Evolutionary conservation across 495 filamentous ascomycete genomes (phyloP).

Genomic region (Podospora australis): DNA sequence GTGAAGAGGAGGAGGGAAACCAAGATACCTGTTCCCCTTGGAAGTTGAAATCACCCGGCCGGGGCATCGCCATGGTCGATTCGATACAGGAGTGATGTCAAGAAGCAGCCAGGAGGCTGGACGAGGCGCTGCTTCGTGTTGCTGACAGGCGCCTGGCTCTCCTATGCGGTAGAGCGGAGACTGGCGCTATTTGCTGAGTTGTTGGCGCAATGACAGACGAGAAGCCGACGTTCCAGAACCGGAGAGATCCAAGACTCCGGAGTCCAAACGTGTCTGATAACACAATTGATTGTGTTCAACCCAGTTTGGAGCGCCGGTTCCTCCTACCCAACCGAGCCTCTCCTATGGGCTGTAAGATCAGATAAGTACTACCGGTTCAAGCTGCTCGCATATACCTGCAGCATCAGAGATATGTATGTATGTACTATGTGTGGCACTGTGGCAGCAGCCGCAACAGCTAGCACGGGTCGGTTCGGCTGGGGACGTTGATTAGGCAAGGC

Average conservation of each 20-base stretch:
- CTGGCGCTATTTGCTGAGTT: too few species aligned
- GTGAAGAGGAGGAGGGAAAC: constrained; percentile 1
- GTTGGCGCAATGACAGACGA: background rate
- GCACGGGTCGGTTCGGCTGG: constrained; percentile 5
- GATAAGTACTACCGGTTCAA: too few species aligned
- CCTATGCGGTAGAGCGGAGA: too few species aligned
- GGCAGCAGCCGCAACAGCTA: background rate
- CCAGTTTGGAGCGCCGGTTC: background rate
- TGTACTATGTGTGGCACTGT: too few species aligned
- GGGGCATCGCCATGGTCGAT: constrained; percentile 22
- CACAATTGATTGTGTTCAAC: background rate
- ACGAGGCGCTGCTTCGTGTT: too few species aligned
- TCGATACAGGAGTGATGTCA: too few species aligned
- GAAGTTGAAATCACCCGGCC: constrained; percentile 16
- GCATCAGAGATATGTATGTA: too few species aligned
- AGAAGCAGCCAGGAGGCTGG: too few species aligned
- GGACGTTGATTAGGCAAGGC: constrained; percentile 10
- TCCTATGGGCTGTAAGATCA: too few species aligned
- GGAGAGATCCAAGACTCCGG: background rate
- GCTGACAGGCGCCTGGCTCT: too few species aligned
- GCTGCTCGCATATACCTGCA: too few species aligned
- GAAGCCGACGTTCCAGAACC: background rate
- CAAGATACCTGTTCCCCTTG: constrained; percentile 26
- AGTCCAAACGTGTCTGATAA: constrained; percentile 3
- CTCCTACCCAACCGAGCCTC: too few species aligned